Base-by-base conservation (phyloP, 495 filamentous ascomycete species). In the Penicillium paradoxum region DNA sequence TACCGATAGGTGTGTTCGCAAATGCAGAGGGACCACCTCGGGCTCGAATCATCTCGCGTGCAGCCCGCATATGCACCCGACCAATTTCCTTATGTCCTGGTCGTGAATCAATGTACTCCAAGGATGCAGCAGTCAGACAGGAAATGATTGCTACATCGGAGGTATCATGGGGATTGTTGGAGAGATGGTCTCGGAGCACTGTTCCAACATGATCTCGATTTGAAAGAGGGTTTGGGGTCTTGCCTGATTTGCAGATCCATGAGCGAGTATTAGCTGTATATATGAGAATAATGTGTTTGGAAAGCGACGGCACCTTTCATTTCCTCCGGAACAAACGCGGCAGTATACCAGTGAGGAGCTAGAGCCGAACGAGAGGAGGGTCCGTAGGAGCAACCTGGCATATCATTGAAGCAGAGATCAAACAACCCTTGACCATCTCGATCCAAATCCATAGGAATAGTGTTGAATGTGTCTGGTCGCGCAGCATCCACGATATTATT, bases 71-170 rank as follows among this genome's bases (percentile, higher is more conserved):
- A 29, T 73, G 71, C 4, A 64, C 47, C 69, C 68, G 70, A 29
- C 68, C 71, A 19, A 68, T 66, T 41, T 69, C 56, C 24, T 73
- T 71, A 42, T 59, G 69, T 5, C 63, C 69, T 36, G 63, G 68
- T 3, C 69, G 68, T 1, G 71, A 68, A 50, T 73, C 71, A 38
- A 70, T 72, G 21, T 75, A 68, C 49, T 72, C 72, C 3, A 75
- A 59, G 7, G 68, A 65, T n/a, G 72, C 69, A 3, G 72, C 71
- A 37, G 65, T 71, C 40, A 75, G 50, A 37, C 67, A 70, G 4
- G 71, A 66, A 17, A 69, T 62, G 41, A 75, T 73, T 0, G 65
- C 66, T 13, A 64, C 65, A 36, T 75, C 71, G 14, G 72, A 72
- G 27, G 61, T 63, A 18, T 70, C 66, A 4, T 52, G 17, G 1